A percentile compares a stretch with the other conserved stretches of the same genome.
These are phyloP conservation scores for Calonectria honghensis DNA, from an alignment of 2,329 filamentous ascomycete species.

Conservation along the genomic window DNA sequence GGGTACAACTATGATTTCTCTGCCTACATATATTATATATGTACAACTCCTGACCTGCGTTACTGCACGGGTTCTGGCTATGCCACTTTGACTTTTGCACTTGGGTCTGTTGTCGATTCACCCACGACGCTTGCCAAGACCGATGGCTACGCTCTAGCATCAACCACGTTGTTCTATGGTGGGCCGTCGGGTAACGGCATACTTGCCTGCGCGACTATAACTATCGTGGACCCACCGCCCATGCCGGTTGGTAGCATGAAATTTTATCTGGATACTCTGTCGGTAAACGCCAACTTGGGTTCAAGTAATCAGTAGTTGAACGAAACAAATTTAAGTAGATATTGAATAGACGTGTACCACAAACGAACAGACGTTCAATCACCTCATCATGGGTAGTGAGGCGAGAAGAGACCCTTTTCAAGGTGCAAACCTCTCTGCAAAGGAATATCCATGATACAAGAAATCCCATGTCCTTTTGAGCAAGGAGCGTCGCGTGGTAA, in stretches of 20 bases:
- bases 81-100: background rate
- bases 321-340: background rate
- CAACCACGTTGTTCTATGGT: background rate
- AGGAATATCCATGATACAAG: no score
- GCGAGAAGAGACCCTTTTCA: no score
- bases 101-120: background rate
- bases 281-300: background rate
- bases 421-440: no score
- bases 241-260: background rate
- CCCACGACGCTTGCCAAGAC: background rate
- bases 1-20: background rate
- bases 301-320: no score
- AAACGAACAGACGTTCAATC: background rate
- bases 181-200: background rate
- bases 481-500: no score
- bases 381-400: background rate
- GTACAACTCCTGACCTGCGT: fast-evolving
- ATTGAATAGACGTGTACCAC: background rate
- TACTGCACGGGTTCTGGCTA: background rate
- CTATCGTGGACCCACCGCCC: background rate
- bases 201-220: background rate
- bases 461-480: no score
- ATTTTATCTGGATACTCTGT: background rate
- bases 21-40: background rate
- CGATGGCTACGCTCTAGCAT: background rate